phyloP scores from a whole-genome alignment of 805 yeast genomes.

The Candida tammaniensis region DNA sequence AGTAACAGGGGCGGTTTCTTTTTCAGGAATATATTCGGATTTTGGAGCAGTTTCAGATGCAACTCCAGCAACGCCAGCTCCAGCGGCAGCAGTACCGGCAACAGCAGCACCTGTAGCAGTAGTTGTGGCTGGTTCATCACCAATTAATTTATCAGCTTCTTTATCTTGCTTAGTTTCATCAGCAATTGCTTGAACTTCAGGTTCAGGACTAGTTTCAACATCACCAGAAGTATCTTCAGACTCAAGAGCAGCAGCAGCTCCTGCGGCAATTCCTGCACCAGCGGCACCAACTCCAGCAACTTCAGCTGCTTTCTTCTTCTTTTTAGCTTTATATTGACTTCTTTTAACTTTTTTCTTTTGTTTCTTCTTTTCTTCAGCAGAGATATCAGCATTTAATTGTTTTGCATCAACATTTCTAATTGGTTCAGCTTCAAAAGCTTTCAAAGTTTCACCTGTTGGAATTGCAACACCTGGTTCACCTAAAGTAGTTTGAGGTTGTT shows the following conservation, averaged over 20 bases:
- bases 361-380: slow-evolving; percentile 37
- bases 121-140: slow-evolving; percentile 7
- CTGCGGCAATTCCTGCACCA: slow-evolving; percentile 9
- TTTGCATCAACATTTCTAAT: slow-evolving; percentile 47
- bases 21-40: slow-evolving; percentile 1
- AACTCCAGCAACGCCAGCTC: slow-evolving; percentile 7
- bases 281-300: slow-evolving; percentile 13
- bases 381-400: slow-evolving; percentile 48
- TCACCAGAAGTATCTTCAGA: slow-evolving; percentile 16
- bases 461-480: slow-evolving; percentile 77
- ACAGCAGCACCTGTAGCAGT: slow-evolving; percentile 10
- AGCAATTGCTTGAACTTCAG: slow-evolving; percentile 10
- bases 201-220: slow-evolving; percentile 21
- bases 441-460: slow-evolving; percentile 61
- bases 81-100: slow-evolving; percentile 14
- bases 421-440: slow-evolving; percentile 62
- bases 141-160: slow-evolving; percentile 1
- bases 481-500: slow-evolving; percentile 32
- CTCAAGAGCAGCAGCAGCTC: slow-evolving; percentile 14
- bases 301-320: slow-evolving; percentile 30
- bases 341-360: slow-evolving; percentile 45
- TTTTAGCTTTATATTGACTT: slow-evolving; percentile 41
- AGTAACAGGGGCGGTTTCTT: slow-evolving; percentile 9
- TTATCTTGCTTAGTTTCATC: slow-evolving; percentile 5
- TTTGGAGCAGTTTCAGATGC: slow-evolving; percentile 10